A percentile compares a stretch with the other conserved stretches of the same genome.
phyloP scores from a whole-genome alignment of 1,284 basidiomycete species.

The Cryptococcus sp. region DNA sequence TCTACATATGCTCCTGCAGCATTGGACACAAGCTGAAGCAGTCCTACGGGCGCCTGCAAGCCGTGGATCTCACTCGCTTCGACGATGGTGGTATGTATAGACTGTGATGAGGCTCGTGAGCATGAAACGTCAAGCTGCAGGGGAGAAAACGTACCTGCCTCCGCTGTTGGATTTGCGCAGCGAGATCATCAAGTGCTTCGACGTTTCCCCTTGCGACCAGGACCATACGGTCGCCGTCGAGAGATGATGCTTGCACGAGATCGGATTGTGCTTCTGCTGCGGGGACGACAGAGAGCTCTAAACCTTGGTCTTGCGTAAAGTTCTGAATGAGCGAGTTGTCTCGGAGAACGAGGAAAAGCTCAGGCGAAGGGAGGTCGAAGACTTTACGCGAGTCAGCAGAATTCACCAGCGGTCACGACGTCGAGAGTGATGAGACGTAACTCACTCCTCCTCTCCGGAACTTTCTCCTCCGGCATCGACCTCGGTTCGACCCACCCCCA shows the following conservation, averaged over 20 bases:
- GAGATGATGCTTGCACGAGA: neutral
- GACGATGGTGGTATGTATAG: constrained; percentile 9
- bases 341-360: constrained; percentile 24
- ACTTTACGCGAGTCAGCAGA: constrained; percentile 5
- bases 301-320: constrained; percentile 8
- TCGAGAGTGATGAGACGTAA: neutral
- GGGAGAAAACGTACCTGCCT: constrained; percentile 15
- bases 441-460: constrained; percentile 1
- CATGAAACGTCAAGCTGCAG: neutral
- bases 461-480: constrained; percentile 1
- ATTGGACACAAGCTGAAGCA: constrained; percentile 20
- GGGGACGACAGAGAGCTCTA: constrained; percentile 18
- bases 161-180: constrained; percentile 5
- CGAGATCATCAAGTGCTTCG: constrained; percentile 4
- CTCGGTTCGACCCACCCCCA: constrained; percentile 20
- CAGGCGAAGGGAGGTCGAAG: constrained; percentile 21
- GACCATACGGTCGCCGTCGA: constrained; percentile 11
- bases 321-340: constrained; percentile 14
- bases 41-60: constrained; percentile 7
- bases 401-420: neutral
- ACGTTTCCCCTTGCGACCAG: constrained; percentile 12
- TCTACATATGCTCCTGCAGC: constrained; percentile 24
- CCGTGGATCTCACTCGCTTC: constrained; percentile 2
- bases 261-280: constrained; percentile 2
- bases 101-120: neutral